phyloP scores from a whole-genome alignment of 352 stramenopile genomes.

The Globisporangium solare region DNA sequence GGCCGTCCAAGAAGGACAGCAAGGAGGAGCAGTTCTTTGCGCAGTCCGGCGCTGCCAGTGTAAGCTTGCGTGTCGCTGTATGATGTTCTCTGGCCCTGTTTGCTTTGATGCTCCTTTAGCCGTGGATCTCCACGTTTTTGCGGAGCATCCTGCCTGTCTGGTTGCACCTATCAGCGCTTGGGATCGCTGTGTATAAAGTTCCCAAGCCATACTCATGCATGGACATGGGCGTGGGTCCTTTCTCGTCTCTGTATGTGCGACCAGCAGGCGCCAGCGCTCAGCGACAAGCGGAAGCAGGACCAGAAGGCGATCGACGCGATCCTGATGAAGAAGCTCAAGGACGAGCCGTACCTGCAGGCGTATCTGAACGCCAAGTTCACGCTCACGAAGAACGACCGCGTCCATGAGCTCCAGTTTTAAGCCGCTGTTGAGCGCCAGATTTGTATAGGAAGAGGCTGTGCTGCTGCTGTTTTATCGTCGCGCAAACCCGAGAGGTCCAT shows the following conservation, averaged over 20 bases:
- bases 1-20: slow-evolving; percentile 81
- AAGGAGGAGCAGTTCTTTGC: slow-evolving; percentile 98
- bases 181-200: slow-evolving; percentile 89
- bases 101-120: not conserved
- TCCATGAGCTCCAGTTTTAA: slow-evolving; percentile 99
- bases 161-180: slow-evolving; percentile 71
- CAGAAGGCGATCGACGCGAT: slow-evolving; percentile 97
- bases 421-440: not conserved
- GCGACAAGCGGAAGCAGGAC: slow-evolving; percentile 97
- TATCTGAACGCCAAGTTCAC: slow-evolving; percentile 99
- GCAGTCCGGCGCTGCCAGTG: slow-evolving; percentile 81
- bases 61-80: not conserved
- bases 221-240: slow-evolving; percentile 17
- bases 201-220: slow-evolving; percentile 24
- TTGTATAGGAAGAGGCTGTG: not conserved
- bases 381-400: slow-evolving; percentile 96
- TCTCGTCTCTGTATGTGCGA: slow-evolving; percentile 16
- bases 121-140: not conserved
- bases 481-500: not conserved
- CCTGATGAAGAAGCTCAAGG: slow-evolving; percentile 82
- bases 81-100: not conserved
- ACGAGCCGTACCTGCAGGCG: slow-evolving; percentile 93
- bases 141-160: too few species aligned
- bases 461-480: not conserved
- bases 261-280: slow-evolving; percentile 88